Conservation (phyloP, 2,329 filamentous ascomycete genomes). For the Exophiala viscosa region DNA sequence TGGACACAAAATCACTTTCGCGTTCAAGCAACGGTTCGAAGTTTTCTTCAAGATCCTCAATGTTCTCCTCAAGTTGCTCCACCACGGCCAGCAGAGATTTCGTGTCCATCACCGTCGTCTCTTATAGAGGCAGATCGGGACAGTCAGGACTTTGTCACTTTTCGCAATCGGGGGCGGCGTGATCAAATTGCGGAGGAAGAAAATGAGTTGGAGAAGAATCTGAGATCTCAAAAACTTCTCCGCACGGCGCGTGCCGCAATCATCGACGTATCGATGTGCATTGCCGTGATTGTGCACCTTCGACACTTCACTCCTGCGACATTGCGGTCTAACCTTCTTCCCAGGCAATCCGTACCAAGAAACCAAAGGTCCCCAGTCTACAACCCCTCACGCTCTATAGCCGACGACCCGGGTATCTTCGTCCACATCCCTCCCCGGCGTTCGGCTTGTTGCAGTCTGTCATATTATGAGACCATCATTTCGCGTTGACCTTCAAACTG, state of each 20-base stretch:
- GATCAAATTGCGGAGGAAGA: background rate
- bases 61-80: slow-evolving; percentile 69
- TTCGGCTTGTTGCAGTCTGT: background rate
- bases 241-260: background rate
- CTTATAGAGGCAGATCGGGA: no score
- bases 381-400: background rate
- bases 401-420: no score
- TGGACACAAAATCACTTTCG: slow-evolving; percentile 59
- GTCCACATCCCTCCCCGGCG: no score
- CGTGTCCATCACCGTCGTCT: slow-evolving; percentile 11
- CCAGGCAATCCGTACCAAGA: background rate
- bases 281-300: background rate
- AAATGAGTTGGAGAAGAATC: slow-evolving; percentile 1
- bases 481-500: slow-evolving; percentile 32
- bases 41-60: slow-evolving; percentile 72
- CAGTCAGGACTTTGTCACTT: no score
- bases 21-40: slow-evolving; percentile 69
- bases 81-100: slow-evolving; percentile 58
- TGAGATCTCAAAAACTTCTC: background rate
- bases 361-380: background rate
- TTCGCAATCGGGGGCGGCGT: no score
- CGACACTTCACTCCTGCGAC: background rate
- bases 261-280: background rate
- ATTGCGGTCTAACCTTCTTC: background rate
- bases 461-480: background rate